Percentiles rank a stretch among this genome's conserved stretches.
Conservation (phyloP, 768 basidiomycete genomes). For the Suillus clintonianus region DNA sequence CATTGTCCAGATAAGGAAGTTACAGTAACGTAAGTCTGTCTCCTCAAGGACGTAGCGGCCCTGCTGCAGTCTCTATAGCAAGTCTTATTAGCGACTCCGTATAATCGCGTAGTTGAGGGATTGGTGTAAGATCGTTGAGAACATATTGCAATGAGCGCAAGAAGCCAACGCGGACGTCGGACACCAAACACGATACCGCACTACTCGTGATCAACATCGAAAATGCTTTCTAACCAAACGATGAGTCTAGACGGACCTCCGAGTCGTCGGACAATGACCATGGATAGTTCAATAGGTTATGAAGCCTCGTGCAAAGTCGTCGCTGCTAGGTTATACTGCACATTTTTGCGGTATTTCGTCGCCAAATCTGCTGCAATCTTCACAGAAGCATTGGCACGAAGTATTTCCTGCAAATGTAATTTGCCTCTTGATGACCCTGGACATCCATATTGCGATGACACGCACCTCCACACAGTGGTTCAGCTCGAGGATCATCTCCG, state of each 20-base stretch:
- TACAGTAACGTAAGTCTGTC: neutral
- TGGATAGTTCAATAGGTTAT: neutral
- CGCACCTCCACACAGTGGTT: slow-evolving; percentile 85
- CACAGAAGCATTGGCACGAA: slow-evolving; percentile 74
- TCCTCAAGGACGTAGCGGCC: neutral
- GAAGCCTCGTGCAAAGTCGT: slow-evolving; percentile 41
- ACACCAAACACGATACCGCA: neutral
- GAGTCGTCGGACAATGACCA: neutral
- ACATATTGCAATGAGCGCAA: neutral
- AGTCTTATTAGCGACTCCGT: neutral
- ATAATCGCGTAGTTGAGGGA: neutral
- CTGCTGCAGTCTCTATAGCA: neutral
- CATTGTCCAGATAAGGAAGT: slow-evolving; percentile 31
- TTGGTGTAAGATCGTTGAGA: neutral
- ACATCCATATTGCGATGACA: slow-evolving; percentile 3
- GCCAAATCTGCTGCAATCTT: slow-evolving; percentile 82
- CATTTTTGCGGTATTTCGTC: slow-evolving; percentile 89
- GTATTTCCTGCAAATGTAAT: slow-evolving; percentile 59
- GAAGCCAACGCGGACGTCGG: no score
- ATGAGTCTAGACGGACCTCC: neutral
- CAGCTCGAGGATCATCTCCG: slow-evolving; percentile 85
- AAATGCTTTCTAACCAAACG: neutral
- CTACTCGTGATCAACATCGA: neutral
- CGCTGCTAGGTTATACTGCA: slow-evolving; percentile 87
- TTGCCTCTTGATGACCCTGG: neutral